Evolutionary conservation across 2,329 filamentous ascomycete genomes (phyloP).

Genomic region (Trichophyton benhamiae): DNA sequence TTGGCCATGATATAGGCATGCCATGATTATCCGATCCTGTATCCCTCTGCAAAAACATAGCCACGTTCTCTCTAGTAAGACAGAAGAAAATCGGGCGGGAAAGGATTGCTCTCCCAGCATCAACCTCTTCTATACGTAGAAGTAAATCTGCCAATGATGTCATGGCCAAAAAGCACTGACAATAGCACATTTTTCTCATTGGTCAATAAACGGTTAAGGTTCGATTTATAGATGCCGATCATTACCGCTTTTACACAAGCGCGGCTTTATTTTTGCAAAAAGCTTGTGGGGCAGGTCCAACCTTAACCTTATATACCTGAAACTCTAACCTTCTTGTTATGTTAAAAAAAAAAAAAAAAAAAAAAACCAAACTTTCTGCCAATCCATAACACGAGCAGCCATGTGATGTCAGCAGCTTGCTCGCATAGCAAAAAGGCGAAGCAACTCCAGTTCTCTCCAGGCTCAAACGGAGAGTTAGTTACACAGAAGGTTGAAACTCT

Average conservation of each 20-base stretch:
- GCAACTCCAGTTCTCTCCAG: not conserved
- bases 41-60: not conserved
- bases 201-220: not conserved
- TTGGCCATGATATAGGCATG: not conserved
- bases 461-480: not conserved
- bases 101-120: no score
- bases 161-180: not conserved
- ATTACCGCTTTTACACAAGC: not conserved
- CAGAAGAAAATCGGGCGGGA: not conserved
- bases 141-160: not conserved
- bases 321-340: not conserved
- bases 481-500: not conserved
- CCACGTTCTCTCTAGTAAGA: not conserved
- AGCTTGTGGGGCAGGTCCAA: not conserved
- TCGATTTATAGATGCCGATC: not conserved
- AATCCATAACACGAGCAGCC: not conserved
- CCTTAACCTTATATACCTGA: not conserved
- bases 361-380: not conserved
- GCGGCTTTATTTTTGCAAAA: not conserved
- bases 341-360: not conserved
- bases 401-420: not conserved
- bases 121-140: no score
- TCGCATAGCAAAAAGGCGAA: not conserved
- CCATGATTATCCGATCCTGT: not conserved
- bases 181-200: not conserved